phyloP scores from a whole-genome alignment of 163 green algal genomes.

The Trebouxiophyceae sp. region DNA sequence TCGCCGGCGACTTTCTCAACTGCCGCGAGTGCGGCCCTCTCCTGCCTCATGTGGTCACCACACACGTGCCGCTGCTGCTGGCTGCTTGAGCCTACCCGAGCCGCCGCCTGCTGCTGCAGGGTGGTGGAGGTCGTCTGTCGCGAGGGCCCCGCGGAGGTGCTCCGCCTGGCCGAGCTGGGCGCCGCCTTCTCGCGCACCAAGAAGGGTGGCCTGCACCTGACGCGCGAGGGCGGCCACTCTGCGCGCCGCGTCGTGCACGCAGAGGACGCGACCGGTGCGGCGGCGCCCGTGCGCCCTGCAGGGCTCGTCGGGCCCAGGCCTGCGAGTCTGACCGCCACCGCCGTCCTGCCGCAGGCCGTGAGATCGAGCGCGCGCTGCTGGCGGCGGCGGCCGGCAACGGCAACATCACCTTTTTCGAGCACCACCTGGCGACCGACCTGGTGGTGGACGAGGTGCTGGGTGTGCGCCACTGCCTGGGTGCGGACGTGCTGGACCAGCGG shows the following conservation, averaged over 20 bases:
- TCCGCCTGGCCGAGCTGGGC: constrained; percentile 77
- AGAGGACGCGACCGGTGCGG: constrained; percentile 71
- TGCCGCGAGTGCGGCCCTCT: constrained; percentile 55
- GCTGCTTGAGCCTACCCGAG: no score
- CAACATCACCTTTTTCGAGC: constrained; percentile 87
- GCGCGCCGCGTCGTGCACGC: constrained; percentile 93
- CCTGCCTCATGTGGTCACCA: no score
- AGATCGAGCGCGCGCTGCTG: constrained; percentile 93
- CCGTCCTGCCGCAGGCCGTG: constrained; percentile 61
- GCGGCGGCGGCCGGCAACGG: constrained; percentile 43
- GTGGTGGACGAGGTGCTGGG: constrained; percentile 57
- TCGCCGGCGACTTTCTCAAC: constrained; percentile 88
- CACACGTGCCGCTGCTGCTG: no score
- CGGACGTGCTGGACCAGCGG: constrained; percentile 59
- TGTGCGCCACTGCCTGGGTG: constrained; percentile 59
- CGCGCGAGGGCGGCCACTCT: constrained; percentile 90
- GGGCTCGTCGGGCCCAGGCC: no score
- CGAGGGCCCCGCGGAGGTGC: constrained; percentile 73
- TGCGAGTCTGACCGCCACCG: no score
- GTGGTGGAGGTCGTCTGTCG: constrained; percentile 81
- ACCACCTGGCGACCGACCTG: constrained; percentile 86
- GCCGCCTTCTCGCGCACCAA: constrained; percentile 75
- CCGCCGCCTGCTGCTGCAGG: no score
- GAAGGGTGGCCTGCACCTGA: constrained; percentile 74
- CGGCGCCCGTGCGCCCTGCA: no score